Percentiles rank a stretch among this genome's conserved stretches.
phyloP scores from a whole-genome alignment of 73 alveolate genomes.

The Tetrahymena malaccensis region DNA sequence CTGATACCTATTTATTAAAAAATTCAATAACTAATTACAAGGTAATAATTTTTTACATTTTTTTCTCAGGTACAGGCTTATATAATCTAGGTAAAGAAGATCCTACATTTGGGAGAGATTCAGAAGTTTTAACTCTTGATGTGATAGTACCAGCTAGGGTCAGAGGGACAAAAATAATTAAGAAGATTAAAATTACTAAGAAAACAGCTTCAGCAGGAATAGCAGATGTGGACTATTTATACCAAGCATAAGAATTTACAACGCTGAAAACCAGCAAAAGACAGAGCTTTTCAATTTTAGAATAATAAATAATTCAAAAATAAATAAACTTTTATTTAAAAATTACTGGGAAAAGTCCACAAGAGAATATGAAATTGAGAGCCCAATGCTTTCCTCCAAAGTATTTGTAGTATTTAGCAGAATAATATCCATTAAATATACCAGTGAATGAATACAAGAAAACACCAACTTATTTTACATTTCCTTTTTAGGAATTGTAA shows the following conservation, averaged over 20 bases:
- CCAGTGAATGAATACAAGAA: conserved; percentile 28
- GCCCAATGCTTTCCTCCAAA: conserved; percentile 40
- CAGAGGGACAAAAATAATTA: conserved; percentile 21
- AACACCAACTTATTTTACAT: conserved; percentile 15
- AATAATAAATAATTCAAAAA: not conserved
- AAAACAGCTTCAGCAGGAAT: conserved; percentile 9
- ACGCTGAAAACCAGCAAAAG: not conserved
- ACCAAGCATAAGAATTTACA: not conserved
- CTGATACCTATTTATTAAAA: not conserved
- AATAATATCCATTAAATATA: conserved; percentile 24
- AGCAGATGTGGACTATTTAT: not conserved
- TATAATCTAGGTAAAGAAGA: not conserved
- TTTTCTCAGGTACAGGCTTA: not conserved
- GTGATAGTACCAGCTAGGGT: conserved; percentile 14
- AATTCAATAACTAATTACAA: not conserved
- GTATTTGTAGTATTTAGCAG: conserved; percentile 20
- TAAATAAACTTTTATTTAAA: not conserved
- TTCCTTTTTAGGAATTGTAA: conserved; percentile 16
- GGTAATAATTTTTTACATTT: not conserved
- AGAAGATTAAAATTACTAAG: not conserved
- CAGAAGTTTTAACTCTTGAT: conserved; percentile 21
- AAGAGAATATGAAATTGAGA: conserved; percentile 1
- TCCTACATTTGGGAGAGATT: not conserved
- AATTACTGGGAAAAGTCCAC: conserved; percentile 7
- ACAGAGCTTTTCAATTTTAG: not conserved